Evolutionary conservation across 2,329 filamentous ascomycete genomes (phyloP).

Genomic region (Cryphonectria carpinicola): DNA sequence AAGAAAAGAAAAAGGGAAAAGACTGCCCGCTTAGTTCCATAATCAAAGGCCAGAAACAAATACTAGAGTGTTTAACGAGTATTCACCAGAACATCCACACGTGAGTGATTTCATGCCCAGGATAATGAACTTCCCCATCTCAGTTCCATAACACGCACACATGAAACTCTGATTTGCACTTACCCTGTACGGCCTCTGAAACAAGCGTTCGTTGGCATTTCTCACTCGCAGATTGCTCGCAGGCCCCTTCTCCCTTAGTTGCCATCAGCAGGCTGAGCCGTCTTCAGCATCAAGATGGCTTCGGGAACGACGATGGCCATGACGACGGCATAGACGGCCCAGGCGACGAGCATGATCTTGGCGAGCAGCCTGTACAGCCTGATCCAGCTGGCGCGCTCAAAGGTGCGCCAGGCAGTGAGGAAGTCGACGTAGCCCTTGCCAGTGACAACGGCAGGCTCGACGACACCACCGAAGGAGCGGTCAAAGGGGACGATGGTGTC

Average conservation of each 20-base stretch:
- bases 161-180: not conserved
- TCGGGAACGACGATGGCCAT: constrained; percentile 56
- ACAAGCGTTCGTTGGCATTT: not conserved
- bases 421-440: constrained; percentile 73
- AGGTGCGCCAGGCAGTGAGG: constrained; percentile 77
- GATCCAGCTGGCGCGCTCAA: constrained; percentile 72
- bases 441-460: constrained; percentile 74
- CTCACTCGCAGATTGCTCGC: not conserved
- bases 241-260: not conserved
- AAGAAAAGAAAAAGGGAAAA: too few relatives aligned
- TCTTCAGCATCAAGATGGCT: constrained; percentile 46
- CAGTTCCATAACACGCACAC: not conserved
- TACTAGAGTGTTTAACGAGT: too few relatives aligned
- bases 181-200: too few relatives aligned
- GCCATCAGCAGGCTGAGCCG: constrained; percentile 35
- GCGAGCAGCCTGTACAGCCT: constrained; percentile 75
- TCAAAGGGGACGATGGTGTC: constrained; percentile 91
- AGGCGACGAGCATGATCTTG: constrained; percentile 67
- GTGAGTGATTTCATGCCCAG: too few relatives aligned
- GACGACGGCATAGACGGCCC: constrained; percentile 53
- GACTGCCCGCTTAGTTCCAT: not conserved
- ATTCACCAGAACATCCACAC: too few relatives aligned
- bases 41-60: not conserved
- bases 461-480: constrained; percentile 78
- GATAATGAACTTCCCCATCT: too few relatives aligned